Evolutionary conservation across 2,329 filamentous ascomycete genomes (phyloP), one percentile per base, ranked within the genome.

Genomic region (Thermoascus crustaceus): DNA sequence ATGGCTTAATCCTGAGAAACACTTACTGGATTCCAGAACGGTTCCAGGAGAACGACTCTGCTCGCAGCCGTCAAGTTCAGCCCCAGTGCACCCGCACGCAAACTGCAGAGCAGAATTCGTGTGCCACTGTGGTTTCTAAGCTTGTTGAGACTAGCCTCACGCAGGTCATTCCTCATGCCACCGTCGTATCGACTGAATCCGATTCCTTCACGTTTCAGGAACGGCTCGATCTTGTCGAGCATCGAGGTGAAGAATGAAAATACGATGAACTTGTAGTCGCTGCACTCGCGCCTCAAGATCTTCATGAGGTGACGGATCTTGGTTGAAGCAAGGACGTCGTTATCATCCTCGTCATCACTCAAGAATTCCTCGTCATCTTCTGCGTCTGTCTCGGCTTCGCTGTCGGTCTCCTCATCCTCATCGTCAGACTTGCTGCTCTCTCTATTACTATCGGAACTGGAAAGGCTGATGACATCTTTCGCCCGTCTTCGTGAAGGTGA

Each of bases 181-280:
- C 91, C 91, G 56, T 98, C 91, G 61, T 98, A 98, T 36, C 91
- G 83, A 10, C 85, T 85, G 55, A 82, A 94, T 41, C 73, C 74
- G 59, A 94, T 81, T 9, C 78, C 76, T 9, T 82, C 78, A 32
- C 78, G 73, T 30, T 73, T 72, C 40, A 98, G 71, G 62, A 96
- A 95, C 2, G 91, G 91, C 57, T 96, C 87, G 43, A 98, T 80
- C 18, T 96, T 78, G 64, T 96, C 85, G 30, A 98, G 78, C 91
- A 98, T 98, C 0, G 86, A 91, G 0, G 91, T 98, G 64, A 98
- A 98, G 52, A 96, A 86, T 1, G 87, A 94, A 64, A 98, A 98
- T 44, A 98, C 87, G 52, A 98, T 98, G 55, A 94, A 94, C 57
- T 98, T 98, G 72, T 94, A 85, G 40, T 86, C 72, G 2, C 72